Percentiles rank a stretch among this genome's conserved stretches.
Conservation (phyloP, 352 stramenopile genomes). For the Chrysophaeum taylorii region DNA sequence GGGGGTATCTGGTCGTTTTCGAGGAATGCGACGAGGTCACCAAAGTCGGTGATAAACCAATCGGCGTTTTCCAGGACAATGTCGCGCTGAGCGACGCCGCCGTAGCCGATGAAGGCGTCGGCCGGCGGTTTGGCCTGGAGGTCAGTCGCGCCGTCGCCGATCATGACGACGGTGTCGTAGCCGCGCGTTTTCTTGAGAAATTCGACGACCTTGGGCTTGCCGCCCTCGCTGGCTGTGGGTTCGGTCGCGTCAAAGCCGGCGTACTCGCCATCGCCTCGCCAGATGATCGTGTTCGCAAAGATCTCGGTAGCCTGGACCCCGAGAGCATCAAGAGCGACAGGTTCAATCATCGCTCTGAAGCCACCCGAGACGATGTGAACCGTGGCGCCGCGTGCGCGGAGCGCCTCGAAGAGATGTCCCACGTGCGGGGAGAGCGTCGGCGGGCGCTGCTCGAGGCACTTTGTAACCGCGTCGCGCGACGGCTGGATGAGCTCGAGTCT, state of each 20-base stretch:
- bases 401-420: conserved; percentile 67
- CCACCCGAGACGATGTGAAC: conserved; percentile 96
- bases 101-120: conserved; percentile 92
- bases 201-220: conserved; percentile 61
- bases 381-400: conserved; percentile 74
- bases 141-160: conserved; percentile 97
- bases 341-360: conserved; percentile 97
- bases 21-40: background rate
- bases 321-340: conserved; percentile 68
- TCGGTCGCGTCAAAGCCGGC: conserved; percentile 82
- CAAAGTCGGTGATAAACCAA: conserved; percentile 2
- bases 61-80: conserved; percentile 66
- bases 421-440: conserved; percentile 68
- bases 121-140: conserved; percentile 87
- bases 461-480: conserved; percentile 65
- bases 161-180: conserved; percentile 90
- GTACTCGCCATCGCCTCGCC: conserved; percentile 61
- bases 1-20: too few relatives aligned
- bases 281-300: conserved; percentile 95
- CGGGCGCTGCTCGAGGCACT: conserved; percentile 76
- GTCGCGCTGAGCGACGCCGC: conserved; percentile 82
- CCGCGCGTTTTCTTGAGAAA: conserved; percentile 75
- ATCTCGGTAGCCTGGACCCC: conserved; percentile 61
- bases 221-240: conserved; percentile 73
- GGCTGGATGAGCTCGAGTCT: conserved; percentile 90